Evolutionary conservation across 306 rosid genomes (phyloP), one percentile per base, ranked within the genome.

Genomic region (Casuarina glauca): DNA sequence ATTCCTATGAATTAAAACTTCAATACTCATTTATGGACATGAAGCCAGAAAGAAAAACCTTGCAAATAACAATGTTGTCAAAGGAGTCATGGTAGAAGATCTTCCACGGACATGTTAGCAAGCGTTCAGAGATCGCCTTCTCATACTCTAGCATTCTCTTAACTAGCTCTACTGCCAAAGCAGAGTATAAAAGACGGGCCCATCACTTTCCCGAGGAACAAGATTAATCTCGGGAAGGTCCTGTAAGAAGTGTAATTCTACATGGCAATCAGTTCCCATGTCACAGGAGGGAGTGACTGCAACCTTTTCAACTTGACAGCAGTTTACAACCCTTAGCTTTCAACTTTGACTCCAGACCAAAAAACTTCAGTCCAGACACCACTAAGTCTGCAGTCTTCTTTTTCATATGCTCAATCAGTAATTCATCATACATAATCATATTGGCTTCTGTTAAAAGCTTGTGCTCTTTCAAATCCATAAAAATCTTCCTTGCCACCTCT

Each of bases 401-500:
- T 89, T 94, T 94, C 93, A 82, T 86, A 77, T 94, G 96, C 60
- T 90, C 92, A 71, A 94, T 82, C 48, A 94, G 86, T 10, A 94
- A n/a, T 72, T 94, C 98, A 36, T 90, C 93, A 69, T 88, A 92
- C 54, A 88, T 80, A 35, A 92, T 84, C 49, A 86, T 74, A 64
- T 84, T 85, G n/a, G 97, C 90, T 86, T 94, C 97, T 1, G 86
- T 88, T 80, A 90, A 66, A 73, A 86, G 74, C 50, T 80, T 83
- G 44, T 84, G 86, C 74, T 87, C 95, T 76, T 78, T 87, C 87
- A 90, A 72, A 67, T 80, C 80, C 3, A 83, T 72, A 81, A 92
- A 89, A 73, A 92, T 84, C 79, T 89, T 94, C 88, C 94, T 86
- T 20, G 95, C 93, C 90, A 87, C 97, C 79, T 92, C 95, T 43